Evolutionary conservation across 176 grass and related monocot species (phyloP).

Genomic region (Metroxylon sagu): DNA sequence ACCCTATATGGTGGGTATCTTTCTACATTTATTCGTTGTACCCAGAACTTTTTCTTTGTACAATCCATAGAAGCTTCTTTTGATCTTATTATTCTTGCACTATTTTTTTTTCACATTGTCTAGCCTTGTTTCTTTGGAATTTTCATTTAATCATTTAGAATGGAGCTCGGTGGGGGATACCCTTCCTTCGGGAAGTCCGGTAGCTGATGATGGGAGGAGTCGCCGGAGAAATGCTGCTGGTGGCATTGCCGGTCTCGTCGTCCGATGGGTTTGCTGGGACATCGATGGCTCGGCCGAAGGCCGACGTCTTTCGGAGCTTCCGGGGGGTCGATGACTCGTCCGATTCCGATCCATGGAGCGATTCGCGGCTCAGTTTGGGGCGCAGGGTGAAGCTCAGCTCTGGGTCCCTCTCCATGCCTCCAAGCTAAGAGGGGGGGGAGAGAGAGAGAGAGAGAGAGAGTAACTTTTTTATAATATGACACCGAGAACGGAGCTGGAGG

Average conservation of each 20-base stretch:
- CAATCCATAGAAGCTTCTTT: too few species aligned
- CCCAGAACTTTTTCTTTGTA: slow-evolving; percentile 1
- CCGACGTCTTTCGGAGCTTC: slow-evolving; percentile 20
- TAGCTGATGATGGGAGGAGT: slow-evolving; percentile 36
- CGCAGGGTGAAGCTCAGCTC: slow-evolving; percentile 34
- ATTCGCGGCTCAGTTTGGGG: slow-evolving; percentile 21
- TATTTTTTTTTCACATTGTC: background rate
- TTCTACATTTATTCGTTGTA: background rate
- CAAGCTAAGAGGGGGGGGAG: too few species aligned
- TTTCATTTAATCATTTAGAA: slow-evolving; percentile 15
- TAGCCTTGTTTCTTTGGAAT: background rate
- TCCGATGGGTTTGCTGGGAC: background rate
- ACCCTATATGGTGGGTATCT: background rate
- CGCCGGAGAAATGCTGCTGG: slow-evolving; percentile 24
- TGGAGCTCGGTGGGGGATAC: slow-evolving; percentile 36
- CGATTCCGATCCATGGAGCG: slow-evolving; percentile 26
- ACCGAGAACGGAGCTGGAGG: background rate
- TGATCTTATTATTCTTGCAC: background rate
- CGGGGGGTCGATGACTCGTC: slow-evolving; percentile 27
- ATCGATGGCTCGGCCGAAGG: slow-evolving; percentile 1
- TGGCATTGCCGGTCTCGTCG: background rate
- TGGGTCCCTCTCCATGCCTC: slow-evolving; percentile 28
- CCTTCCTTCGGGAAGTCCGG: slow-evolving; percentile 37
- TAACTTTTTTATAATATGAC: background rate
- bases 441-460: slow-evolving; percentile 1